These are phyloP conservation scores for Magnolia kwangsiensis DNA, from an alignment of 164 flowering plant species.

Conservation along the genomic window DNA sequence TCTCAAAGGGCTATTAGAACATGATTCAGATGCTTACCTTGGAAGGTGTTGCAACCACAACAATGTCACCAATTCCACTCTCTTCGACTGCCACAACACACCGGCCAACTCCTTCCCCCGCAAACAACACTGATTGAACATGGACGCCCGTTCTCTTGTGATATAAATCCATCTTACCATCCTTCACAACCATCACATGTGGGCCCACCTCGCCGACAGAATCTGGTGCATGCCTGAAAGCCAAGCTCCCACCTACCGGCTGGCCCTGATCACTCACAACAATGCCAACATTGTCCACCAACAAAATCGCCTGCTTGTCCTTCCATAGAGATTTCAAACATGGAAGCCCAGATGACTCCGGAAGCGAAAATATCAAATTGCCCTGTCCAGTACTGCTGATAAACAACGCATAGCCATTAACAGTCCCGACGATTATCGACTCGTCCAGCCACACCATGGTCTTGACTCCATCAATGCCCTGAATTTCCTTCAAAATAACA, in stretches of 20 bases:
- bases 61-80: conserved; percentile 38
- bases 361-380: conserved; percentile 60
- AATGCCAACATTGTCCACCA: conserved; percentile 90
- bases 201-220: conserved; percentile 58
- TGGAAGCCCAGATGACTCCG: conserved; percentile 58
- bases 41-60: conserved; percentile 56
- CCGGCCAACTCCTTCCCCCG: conserved; percentile 44
- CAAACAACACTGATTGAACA: conserved; percentile 53
- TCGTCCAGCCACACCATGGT: conserved; percentile 82
- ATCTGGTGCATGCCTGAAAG: conserved; percentile 57
- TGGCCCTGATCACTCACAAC: conserved; percentile 66
- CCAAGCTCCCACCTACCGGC: conserved; percentile 89
- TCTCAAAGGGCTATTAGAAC: not conserved
- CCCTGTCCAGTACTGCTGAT: conserved; percentile 60
- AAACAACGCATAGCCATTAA: conserved; percentile 57
- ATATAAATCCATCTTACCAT: conserved; percentile 75
- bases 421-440: conserved; percentile 69
- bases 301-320: conserved; percentile 58
- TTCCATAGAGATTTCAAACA: conserved; percentile 50
- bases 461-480: conserved; percentile 52
- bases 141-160: conserved; percentile 59
- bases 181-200: conserved; percentile 48
- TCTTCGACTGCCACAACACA: conserved; percentile 60
- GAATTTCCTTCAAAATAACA: conserved; percentile 62
- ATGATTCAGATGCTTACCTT: conserved; percentile 41